These are phyloP conservation scores for Yamadazyma membranifaciens DNA, from an alignment of 1,139 yeast species.

Conservation along the genomic window DNA sequence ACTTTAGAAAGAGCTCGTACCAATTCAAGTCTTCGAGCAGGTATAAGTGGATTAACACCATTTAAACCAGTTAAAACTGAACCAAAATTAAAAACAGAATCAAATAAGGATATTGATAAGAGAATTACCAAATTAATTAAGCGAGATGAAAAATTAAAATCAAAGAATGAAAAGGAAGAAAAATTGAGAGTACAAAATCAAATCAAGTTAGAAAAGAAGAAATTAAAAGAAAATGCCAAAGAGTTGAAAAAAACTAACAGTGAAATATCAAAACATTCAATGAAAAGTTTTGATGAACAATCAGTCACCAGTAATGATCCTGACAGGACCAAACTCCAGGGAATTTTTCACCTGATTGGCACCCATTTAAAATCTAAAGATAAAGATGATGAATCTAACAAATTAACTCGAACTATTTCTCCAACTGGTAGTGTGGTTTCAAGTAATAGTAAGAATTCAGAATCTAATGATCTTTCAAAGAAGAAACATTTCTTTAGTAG, in stretches of 20 bases:
- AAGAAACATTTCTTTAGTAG: slow-evolving; percentile 14
- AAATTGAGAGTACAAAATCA: slow-evolving; percentile 13
- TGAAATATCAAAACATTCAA: slow-evolving; percentile 14
- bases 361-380: slow-evolving; percentile 13
- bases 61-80: slow-evolving; percentile 26
- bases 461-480: slow-evolving; percentile 6
- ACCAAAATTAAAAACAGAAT: slow-evolving; percentile 13
- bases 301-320: slow-evolving; percentile 7
- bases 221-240: slow-evolving; percentile 13
- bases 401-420: slow-evolving; percentile 17
- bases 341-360: slow-evolving; percentile 23
- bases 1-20: slow-evolving; percentile 23
- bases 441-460: slow-evolving; percentile 16
- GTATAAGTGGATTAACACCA: slow-evolving; percentile 27
- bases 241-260: slow-evolving; percentile 7
- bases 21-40: slow-evolving; percentile 24
- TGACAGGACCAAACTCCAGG: slow-evolving; percentile 21
- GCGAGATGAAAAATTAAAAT: slow-evolving; percentile 28
- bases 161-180: slow-evolving; percentile 23
- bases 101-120: slow-evolving; percentile 31
- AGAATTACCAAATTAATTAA: slow-evolving; percentile 29
- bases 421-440: slow-evolving; percentile 21
- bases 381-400: slow-evolving; percentile 9
- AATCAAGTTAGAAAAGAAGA: slow-evolving; percentile 12
- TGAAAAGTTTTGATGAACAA: slow-evolving; percentile 14